Evolutionary conservation across 2,329 filamentous ascomycete genomes (phyloP).

Genomic region (Fusarium xyrophilum): DNA sequence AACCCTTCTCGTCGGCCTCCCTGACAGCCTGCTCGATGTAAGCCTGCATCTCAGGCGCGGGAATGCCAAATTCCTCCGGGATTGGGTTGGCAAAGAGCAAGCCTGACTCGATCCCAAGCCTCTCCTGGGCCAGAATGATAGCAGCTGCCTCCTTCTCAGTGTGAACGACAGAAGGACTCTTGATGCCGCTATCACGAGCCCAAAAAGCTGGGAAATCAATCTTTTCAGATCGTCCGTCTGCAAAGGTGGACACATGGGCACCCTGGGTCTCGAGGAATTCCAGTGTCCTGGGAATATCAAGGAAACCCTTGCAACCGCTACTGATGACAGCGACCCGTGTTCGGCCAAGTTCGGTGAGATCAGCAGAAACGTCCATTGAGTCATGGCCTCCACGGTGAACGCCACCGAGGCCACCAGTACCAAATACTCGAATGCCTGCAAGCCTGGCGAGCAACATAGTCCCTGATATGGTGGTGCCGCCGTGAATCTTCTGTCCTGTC

Average conservation of each 20-base stretch:
- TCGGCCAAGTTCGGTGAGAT: conserved; percentile 90
- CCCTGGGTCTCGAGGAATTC: conserved; percentile 78
- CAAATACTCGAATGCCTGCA: conserved; percentile 91
- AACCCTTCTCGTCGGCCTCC: conserved; percentile 69
- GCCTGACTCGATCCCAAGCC: conserved; percentile 76
- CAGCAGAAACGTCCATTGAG: conserved; percentile 92
- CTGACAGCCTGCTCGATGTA: conserved; percentile 72
- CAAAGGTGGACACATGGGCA: conserved; percentile 86
- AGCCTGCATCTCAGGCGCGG: conserved; percentile 72
- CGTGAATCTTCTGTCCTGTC: conserved; percentile 70
- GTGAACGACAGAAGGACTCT: conserved; percentile 76
- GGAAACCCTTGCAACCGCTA: conserved; percentile 93
- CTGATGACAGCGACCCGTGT: conserved; percentile 88
- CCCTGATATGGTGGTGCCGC: conserved; percentile 90
- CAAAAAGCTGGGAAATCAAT: conserved; percentile 95
- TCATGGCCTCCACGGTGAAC: conserved; percentile 89
- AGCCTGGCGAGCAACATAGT: conserved; percentile 89
- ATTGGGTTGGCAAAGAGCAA: conserved; percentile 91
- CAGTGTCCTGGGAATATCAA: conserved; percentile 88
- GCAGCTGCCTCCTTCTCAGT: conserved; percentile 84
- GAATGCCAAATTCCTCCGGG: conserved; percentile 72
- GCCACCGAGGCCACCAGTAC: conserved; percentile 91
- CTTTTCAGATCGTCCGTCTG: conserved; percentile 73
- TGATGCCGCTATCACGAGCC: conserved; percentile 82
- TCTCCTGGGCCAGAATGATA: conserved; percentile 82